Base-by-base conservation (phyloP, 768 basidiomycete species). In the Mycena leptocephala region DNA sequence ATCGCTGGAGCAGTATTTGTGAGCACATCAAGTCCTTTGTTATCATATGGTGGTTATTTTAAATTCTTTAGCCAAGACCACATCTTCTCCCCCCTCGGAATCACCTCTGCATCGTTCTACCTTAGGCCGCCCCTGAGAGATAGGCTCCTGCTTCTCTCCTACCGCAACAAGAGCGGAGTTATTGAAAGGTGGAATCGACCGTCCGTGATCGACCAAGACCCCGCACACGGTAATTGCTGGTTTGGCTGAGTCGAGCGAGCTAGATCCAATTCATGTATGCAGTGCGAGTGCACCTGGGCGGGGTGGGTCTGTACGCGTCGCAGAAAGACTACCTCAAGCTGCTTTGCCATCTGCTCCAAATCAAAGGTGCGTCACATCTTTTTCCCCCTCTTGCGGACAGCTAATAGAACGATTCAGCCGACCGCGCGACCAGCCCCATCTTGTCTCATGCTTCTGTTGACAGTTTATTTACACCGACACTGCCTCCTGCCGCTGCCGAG, bases 1-100 rank as follows among this genome's bases (percentile, higher is more conserved):
- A 56, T 77, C 76, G 13, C 76, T 85, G 16, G 83, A 83, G 64
- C 70, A 81, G 58, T 85, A 82, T 46, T 81, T 80, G 84, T 85
- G 59, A 33, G 80, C 74, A 5, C 9, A 46, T 26, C n/a, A 24
- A 3, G 1, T 43, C 39, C 8, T n/a, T 22, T 9, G 43, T 46
- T 10, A 43, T 18, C 26, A 8, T 8, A 39, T 32, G n/a, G n/a
- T 51, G n/a, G 51, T 48, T 46, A 39, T 20, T 3, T 26, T 46
- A 28, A 11, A 14, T 32, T 62, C 2, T 46, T 22, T 43, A 82
- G 82, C 51, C 80, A 81, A 46, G 77, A 81, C 37, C 65, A 82
- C 48, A 80, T 82, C 20, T 81, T 80, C 51, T 41, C 39, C 5
- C 80, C 82, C 6, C 69, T 81, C 13, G 79, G 79, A 0, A 75